These are phyloP conservation scores for Purshia tridentata DNA, from an alignment of 306 rosid species.

Conservation along the genomic window DNA sequence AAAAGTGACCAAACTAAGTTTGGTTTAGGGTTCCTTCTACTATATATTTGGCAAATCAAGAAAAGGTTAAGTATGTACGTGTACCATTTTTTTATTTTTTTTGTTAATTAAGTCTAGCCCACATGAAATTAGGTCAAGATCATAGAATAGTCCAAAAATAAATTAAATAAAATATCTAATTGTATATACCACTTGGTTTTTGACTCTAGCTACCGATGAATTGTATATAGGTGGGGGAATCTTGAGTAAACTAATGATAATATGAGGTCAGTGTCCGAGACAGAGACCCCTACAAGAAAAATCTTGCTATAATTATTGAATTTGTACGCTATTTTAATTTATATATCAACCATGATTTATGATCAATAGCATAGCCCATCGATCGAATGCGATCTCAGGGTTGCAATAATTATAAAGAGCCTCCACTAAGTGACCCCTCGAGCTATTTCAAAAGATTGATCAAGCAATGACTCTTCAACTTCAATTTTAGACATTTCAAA, in stretches of 20 bases:
- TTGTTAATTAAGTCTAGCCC: not conserved
- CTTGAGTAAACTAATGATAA: not conserved
- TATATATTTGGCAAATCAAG: slow-evolving; percentile 1
- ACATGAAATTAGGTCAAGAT: not conserved
- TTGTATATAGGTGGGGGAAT: slow-evolving; percentile 2
- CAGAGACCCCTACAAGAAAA: not conserved
- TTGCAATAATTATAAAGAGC: not conserved
- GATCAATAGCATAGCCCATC: not conserved
- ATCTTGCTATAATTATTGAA: not conserved
- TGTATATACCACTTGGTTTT: not conserved
- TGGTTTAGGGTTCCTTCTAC: not conserved
- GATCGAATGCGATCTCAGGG: not conserved
- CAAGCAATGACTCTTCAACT: slow-evolving; percentile 5
- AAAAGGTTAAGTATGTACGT: not conserved
- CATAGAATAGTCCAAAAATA: slow-evolving; percentile 4
- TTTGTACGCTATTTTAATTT: not conserved
- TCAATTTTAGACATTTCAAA: not conserved
- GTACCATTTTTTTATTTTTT: not conserved
- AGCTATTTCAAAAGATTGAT: not conserved
- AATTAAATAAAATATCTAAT: not conserved
- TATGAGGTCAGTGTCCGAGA: not conserved
- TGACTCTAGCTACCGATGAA: not conserved
- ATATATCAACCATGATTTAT: not conserved
- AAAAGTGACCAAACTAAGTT: not conserved
- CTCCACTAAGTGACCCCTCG: not conserved